A percentile compares a stretch with the other conserved stretches of the same genome.
phyloP scores from a whole-genome alignment of 164 flowering plant species.

The Vitis riparia region DNA sequence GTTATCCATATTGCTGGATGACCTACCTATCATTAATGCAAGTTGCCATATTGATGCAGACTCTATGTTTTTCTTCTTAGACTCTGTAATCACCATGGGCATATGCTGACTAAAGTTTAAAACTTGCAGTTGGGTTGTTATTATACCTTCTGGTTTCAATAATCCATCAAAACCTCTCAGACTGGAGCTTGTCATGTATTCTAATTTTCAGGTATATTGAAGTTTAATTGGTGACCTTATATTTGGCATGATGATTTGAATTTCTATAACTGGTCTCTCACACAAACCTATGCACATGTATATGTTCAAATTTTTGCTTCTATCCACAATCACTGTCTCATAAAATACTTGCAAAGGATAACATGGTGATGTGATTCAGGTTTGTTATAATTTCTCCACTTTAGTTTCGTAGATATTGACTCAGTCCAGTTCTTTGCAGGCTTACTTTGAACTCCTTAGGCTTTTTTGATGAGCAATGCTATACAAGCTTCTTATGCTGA shows the following conservation, averaged over 20 bases:
- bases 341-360: too few species aligned
- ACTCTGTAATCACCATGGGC: not conserved
- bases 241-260: not conserved
- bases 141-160: not conserved
- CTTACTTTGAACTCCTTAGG: too few species aligned
- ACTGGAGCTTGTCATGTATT: not conserved
- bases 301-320: too few species aligned
- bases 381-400: too few species aligned
- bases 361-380: too few species aligned
- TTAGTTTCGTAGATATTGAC: too few species aligned
- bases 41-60: not conserved
- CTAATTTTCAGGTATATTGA: not conserved
- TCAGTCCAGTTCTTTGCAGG: too few species aligned
- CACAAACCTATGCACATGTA: too few species aligned
- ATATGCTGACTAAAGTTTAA: not conserved
- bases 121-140: slow-evolving; percentile 4
- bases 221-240: not conserved
- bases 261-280: not conserved
- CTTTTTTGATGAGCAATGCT: too few species aligned
- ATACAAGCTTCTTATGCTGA: too few species aligned
- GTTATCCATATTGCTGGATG: not conserved
- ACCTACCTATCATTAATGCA: not conserved
- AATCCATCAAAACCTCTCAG: not conserved
- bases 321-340: too few species aligned
- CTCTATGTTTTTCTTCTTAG: not conserved